phyloP scores from a whole-genome alignment of 371 early-diverging fungal species.

The Mucor sp. region DNA sequence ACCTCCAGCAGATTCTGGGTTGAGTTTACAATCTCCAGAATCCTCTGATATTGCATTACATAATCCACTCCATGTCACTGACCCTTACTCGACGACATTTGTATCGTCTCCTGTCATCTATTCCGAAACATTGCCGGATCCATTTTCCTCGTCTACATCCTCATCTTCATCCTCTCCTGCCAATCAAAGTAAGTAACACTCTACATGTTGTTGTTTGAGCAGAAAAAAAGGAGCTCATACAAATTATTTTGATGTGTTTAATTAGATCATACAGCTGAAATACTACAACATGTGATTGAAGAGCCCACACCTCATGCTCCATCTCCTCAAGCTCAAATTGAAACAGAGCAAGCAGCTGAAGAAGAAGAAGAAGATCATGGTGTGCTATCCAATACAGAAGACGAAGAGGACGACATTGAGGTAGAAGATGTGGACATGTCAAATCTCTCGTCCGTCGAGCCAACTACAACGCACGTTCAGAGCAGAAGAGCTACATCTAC shows the following conservation, averaged over 20 bases:
- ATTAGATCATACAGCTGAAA: not conserved
- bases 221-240: not conserved
- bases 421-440: not conserved
- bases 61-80: slow-evolving; percentile 1
- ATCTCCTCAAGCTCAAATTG: not conserved
- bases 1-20: slow-evolving; percentile 13
- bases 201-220: not conserved
- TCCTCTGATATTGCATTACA: not conserved
- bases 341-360: not conserved
- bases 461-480: not conserved
- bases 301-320: not conserved
- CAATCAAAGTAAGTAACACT: not conserved
- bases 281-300: slow-evolving; percentile 21
- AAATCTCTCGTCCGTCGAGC: not conserved
- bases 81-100: slow-evolving; percentile 5
- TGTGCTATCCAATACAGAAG: not conserved
- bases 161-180: not conserved
- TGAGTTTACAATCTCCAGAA: slow-evolving; percentile 8
- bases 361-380: not conserved
- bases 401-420: not conserved
- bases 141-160: not conserved
- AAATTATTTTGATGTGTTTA: not conserved
- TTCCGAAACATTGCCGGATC: slow-evolving; percentile 12
- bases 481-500: not conserved
- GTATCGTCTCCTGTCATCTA: slow-evolving; percentile 19